Base-by-base conservation (phyloP, 768 basidiomycete genomes). In the Lentinula guzmanii region DNA sequence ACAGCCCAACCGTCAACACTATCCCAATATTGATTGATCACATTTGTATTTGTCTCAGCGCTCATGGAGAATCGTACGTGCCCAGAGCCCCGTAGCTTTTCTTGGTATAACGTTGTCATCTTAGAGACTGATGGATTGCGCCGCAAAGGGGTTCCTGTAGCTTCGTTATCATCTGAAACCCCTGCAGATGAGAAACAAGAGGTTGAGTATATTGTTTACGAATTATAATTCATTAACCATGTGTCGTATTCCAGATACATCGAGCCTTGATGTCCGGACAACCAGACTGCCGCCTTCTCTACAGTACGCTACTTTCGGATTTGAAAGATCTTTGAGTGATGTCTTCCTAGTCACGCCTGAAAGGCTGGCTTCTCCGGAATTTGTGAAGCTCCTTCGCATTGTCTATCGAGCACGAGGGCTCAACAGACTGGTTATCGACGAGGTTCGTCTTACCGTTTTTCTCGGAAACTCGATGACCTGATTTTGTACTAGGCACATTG, bases 11-110 rank as follows among this genome's bases (percentile, higher is more conserved):
- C 21, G 4, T 28, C 46, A 16, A 11, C 13, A n/a, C 16, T 9
- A 43, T n/a, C 16, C 16, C 5, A 43, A 43, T n/a, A 13, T n/a
- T 13, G 5, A 15, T 18, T 6, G 7, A 45, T 5, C 24, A 24
- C 24, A 24, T 28, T 28, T 5, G 16, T 45, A 3, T 52, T 37
- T 37, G 31, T 33, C 48, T 34, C 62, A 91, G 91, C 91, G 21
- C 74, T 93, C 28, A 93, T 93, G 86, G 87, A 88, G 71, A 86
- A 93, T 67, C 91, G 90, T 90, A 65, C 71, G 81, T 71, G 21
- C n/a, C 39, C 39, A 10, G 24, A 24, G n/a, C 39, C 43, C 33
- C 16, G 5, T 13, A n/a, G 39, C 46, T 9, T 62, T 42, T 16
- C 16, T 42, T 10, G 51, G 9, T 37, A 35, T 31, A 62, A 42